Percentiles rank a stretch among this genome's conserved stretches.
Conservation (phyloP, 2,329 filamentous ascomycete genomes). For the Arthrobotrys megalospora region DNA sequence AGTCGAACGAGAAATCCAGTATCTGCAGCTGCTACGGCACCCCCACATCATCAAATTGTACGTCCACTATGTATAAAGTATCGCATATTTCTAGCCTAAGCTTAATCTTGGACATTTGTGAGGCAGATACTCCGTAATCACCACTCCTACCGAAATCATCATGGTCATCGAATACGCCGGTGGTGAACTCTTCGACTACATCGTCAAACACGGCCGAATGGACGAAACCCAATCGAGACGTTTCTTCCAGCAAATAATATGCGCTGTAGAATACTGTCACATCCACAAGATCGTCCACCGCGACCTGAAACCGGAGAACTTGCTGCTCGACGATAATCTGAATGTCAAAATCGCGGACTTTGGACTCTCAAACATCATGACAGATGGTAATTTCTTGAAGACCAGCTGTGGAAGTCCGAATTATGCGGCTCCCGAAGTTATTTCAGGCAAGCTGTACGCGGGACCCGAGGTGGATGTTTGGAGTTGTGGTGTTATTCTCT, state of each 20-base stretch:
- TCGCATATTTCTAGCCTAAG: not conserved
- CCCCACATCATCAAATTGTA: slow-evolving; percentile 99
- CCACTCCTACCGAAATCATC: slow-evolving; percentile 92
- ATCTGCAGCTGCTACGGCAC: slow-evolving; percentile 93
- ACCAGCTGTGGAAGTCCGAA: slow-evolving; percentile 98
- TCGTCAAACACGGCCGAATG: slow-evolving; percentile 93
- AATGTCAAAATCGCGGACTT: slow-evolving; percentile 99
- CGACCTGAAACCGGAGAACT: slow-evolving; percentile 96
- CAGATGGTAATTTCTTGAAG: slow-evolving; percentile 98
- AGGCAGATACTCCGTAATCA: slow-evolving; percentile 91
- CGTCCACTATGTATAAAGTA: slow-evolving; percentile 65
- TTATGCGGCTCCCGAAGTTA: slow-evolving; percentile 97
- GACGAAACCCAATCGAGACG: slow-evolving; percentile 92
- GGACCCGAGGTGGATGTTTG: slow-evolving; percentile 98
- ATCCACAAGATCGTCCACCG: slow-evolving; percentile 98
- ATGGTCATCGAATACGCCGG: slow-evolving; percentile 99
- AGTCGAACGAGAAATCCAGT: slow-evolving; percentile 98
- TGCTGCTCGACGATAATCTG: slow-evolving; percentile 92
- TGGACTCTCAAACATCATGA: slow-evolving; percentile 99
- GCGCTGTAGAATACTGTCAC: slow-evolving; percentile 98
- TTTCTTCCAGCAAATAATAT: slow-evolving; percentile 99
- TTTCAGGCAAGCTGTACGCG: slow-evolving; percentile 96
- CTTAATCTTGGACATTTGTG: slow-evolving; percentile 63
- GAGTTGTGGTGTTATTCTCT: slow-evolving; percentile 94
- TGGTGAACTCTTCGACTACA: slow-evolving; percentile 97